These are phyloP conservation scores for Fusarium sp. DNA, from an alignment of 2,329 filamentous ascomycete species.

Conservation along the genomic window DNA sequence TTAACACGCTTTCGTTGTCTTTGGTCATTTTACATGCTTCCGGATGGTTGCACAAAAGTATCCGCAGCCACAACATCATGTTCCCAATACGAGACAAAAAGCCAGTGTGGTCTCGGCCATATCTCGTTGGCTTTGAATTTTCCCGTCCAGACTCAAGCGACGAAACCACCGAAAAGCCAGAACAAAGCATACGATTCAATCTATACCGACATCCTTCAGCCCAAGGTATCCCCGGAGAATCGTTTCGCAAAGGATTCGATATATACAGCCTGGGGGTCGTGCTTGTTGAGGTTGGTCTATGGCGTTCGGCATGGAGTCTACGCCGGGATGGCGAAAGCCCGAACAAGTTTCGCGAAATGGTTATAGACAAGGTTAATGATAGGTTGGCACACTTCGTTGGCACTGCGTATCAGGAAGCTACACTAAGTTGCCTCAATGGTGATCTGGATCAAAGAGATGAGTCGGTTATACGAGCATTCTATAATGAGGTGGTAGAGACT, in stretches of 20 bases:
- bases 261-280: slow-evolving; percentile 24
- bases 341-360: background rate
- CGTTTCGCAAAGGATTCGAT: slow-evolving; percentile 10
- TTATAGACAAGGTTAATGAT: background rate
- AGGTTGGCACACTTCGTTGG: slow-evolving; percentile 20
- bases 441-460: slow-evolving; percentile 5
- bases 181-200: slow-evolving; percentile 2
- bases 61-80: slow-evolving; percentile 22
- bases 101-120: slow-evolving; percentile 14
- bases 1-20: background rate
- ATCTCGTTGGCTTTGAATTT: slow-evolving; percentile 13
- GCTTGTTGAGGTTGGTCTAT: slow-evolving; percentile 14
- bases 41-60: slow-evolving; percentile 24
- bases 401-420: slow-evolving; percentile 6
- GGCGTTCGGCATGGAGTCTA: slow-evolving; percentile 1
- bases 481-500: slow-evolving; percentile 16
- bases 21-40: slow-evolving; percentile 1
- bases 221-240: slow-evolving; percentile 12
- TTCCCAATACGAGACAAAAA: background rate
- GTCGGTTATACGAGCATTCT: slow-evolving; percentile 10
- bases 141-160: slow-evolving; percentile 7
- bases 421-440: slow-evolving; percentile 15
- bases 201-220: slow-evolving; percentile 12
- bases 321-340: slow-evolving; percentile 9
- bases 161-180: slow-evolving; percentile 11